Base-by-base conservation (phyloP, 345 rosid species). In the Gossypium turneri region DNA sequence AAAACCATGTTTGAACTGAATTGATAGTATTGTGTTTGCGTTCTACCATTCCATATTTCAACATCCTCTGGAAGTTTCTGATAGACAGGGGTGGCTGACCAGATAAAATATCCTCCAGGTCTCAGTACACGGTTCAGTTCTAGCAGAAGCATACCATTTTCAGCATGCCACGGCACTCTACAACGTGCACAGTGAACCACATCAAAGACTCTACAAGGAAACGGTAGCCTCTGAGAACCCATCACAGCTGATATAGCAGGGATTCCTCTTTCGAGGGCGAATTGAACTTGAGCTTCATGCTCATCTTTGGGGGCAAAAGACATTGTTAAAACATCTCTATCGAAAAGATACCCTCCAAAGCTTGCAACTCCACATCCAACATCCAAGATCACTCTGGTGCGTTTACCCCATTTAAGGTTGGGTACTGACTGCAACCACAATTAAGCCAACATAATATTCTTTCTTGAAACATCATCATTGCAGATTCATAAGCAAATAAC, bases 311-410 rank as follows among this genome's bases (percentile, higher is more conserved):
- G 98, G 27, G 99, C 98, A 71, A 95, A 92, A 0, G 98, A 95
- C 97, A 95, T 91, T 38, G 97, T 80, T 17, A 93, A 85, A 75
- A 90, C 99, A 79, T 95, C 94, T 85, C 84, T 90, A 9, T 93
- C 97, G 52, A 95, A 93, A 7, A 93, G 89, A 76, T 63, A 91
- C 20, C 98, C 97, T 0, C 99, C 97, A 17, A 93, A 95, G 61
- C 99, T 95, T 45, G 98, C 98, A 43, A 95, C 98, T 10, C 99
- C 99, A 78, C 99, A 95, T 4, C 99, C 99, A 59, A 93, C 97
- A 67, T 95, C 99, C 34, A 95, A 71, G 58, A 88, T 27, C 24
- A 91, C 96, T 59, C 99, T 53, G 20, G 91, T 89, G 74, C 74
- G 89, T 78, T 87, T 93, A 59, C 98, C 99, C 99, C 99, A 95